These are phyloP conservation scores for Prunella vulgaris DNA, from an alignment of 257 asterid genomes.

Conservation along the genomic window DNA sequence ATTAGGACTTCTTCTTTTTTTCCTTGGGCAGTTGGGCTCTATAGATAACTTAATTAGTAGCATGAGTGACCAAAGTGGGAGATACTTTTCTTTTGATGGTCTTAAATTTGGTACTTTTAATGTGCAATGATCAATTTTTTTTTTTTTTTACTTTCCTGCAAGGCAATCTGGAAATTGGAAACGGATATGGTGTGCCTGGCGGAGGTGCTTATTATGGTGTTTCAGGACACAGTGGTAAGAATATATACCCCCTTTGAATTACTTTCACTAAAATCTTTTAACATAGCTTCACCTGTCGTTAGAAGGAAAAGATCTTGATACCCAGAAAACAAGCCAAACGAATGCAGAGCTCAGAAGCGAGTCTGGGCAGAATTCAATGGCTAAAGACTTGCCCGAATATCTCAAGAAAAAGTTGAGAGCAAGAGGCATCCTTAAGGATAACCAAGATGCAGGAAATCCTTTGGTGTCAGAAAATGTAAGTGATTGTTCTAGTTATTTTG, in stretches of 20 bases:
- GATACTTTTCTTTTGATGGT: neutral
- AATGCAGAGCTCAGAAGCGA: slow-evolving; percentile 38
- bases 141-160: slow-evolving; percentile 2
- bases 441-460: slow-evolving; percentile 27
- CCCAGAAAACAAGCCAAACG: slow-evolving; percentile 30
- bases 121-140: slow-evolving; percentile 5
- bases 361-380: slow-evolving; percentile 41
- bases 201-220: slow-evolving; percentile 83
- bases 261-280: slow-evolving; percentile 19
- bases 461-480: slow-evolving; percentile 43
- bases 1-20: too few species aligned
- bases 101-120: slow-evolving; percentile 1
- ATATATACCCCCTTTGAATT: slow-evolving; percentile 14
- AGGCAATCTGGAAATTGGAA: slow-evolving; percentile 92
- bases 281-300: slow-evolving; percentile 18
- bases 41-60: neutral
- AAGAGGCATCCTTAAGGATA: slow-evolving; percentile 83
- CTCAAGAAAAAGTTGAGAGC: slow-evolving; percentile 88
- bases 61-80: slow-evolving; percentile 5
- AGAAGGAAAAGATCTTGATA: slow-evolving; percentile 38
- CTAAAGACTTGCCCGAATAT: slow-evolving; percentile 81
- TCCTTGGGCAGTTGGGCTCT: too few species aligned
- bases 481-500: slow-evolving; percentile 10
- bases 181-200: slow-evolving; percentile 99
- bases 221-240: slow-evolving; percentile 46